phyloP scores from a whole-genome alignment of 2,329 filamentous ascomycete genomes.

The Fusarium vanettenii region DNA sequence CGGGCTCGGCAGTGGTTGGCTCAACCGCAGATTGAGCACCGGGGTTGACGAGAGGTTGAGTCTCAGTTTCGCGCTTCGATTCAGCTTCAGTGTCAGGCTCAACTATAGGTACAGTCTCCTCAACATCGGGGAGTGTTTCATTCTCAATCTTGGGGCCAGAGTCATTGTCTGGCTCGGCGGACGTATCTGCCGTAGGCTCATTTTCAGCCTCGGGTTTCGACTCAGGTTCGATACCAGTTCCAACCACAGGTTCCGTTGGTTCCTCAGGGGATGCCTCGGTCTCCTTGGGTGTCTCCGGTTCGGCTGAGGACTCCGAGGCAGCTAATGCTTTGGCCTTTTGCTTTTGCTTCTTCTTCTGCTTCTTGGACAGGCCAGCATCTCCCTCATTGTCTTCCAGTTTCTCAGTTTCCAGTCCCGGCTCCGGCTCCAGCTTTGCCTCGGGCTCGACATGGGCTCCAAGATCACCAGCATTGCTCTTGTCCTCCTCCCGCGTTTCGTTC shows the following conservation, averaged over 20 bases:
- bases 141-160: conserved; percentile 36
- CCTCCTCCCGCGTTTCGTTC: conserved; percentile 25
- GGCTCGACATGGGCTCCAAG: conserved; percentile 30
- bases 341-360: conserved; percentile 41
- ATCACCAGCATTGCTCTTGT: conserved; percentile 29
- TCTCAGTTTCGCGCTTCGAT: conserved; percentile 42
- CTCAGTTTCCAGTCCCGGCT: conserved; percentile 33
- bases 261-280: conserved; percentile 24
- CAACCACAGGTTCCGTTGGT: conserved; percentile 25
- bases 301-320: conserved; percentile 26
- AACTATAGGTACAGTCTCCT: conserved; percentile 44
- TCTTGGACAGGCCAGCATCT: conserved; percentile 43
- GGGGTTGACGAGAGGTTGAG: conserved; percentile 32
- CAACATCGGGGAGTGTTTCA: conserved; percentile 28
- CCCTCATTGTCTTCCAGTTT: conserved; percentile 36
- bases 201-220: conserved; percentile 17
- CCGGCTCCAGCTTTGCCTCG: conserved; percentile 29
- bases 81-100: conserved; percentile 45
- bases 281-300: conserved; percentile 31
- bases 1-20: conserved; percentile 21
- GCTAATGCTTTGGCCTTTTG: conserved; percentile 39
- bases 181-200: conserved; percentile 21
- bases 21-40: conserved; percentile 27
- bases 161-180: conserved; percentile 20
- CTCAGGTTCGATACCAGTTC: conserved; percentile 35